These are phyloP conservation scores for Scenedesmus sp. DNA, from an alignment of 163 green algal genomes.

Conservation along the genomic window DNA sequence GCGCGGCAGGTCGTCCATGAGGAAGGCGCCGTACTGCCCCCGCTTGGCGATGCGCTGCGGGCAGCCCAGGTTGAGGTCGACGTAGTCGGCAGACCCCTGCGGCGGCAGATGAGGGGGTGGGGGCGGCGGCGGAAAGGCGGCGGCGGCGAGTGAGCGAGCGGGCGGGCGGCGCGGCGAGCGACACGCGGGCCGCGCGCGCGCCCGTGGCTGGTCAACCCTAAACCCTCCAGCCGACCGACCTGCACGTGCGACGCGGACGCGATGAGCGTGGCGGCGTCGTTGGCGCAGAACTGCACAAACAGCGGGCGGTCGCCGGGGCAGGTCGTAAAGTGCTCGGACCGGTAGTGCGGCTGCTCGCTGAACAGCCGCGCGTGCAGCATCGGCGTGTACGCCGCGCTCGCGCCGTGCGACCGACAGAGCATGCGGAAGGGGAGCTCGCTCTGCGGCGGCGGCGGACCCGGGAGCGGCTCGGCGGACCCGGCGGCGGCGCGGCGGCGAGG, in stretches of 20 bases:
- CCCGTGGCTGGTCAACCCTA: no score
- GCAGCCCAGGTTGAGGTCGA: constrained; percentile 99
- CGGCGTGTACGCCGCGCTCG: constrained; percentile 90
- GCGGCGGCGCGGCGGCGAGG: no score
- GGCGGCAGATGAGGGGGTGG: background rate
- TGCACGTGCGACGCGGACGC: constrained; percentile 32
- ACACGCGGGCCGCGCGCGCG: no score
- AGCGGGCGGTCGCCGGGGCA: constrained; percentile 82
- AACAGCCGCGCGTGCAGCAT: constrained; percentile 95
- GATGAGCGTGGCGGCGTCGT: constrained; percentile 85
- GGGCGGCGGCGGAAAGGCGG: no score
- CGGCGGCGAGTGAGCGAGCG: no score
- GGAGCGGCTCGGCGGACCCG: no score
- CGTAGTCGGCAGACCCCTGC: constrained; percentile 74
- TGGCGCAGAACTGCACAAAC: constrained; percentile 98
- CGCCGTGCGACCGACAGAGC: constrained; percentile 89
- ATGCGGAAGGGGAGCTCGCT: constrained; percentile 94
- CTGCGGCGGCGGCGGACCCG: constrained; percentile 48
- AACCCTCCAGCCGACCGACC: no score
- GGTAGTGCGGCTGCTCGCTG: constrained; percentile 77
- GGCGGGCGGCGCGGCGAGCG: no score
- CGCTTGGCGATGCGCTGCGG: constrained; percentile 93
- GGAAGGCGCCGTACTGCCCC: constrained; percentile 93
- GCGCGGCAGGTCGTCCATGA: constrained; percentile 96
- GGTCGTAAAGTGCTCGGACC: constrained; percentile 48